A percentile compares a stretch with the other conserved stretches of the same genome.
Conservation (phyloP, 139 green algal species). For the Closterium sp. region DNA sequence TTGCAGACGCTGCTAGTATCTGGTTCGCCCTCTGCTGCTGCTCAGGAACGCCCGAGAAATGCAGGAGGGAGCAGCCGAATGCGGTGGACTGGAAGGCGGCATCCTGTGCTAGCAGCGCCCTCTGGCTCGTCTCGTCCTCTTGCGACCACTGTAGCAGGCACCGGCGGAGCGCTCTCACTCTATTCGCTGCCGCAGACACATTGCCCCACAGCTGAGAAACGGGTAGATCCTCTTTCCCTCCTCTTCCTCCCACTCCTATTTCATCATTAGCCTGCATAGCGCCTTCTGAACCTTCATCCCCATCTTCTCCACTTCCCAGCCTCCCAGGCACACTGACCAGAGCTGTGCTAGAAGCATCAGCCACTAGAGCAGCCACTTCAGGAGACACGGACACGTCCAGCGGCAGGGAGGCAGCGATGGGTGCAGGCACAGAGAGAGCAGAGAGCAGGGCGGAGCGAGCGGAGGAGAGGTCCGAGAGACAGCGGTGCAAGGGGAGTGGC, state of each 20-base stretch:
- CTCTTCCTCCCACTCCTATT: neutral
- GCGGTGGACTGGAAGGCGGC: neutral
- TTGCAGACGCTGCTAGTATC: neutral
- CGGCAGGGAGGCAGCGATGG: neutral
- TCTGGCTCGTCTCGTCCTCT: neutral
- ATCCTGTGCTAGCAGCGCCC: neutral
- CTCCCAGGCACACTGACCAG: neutral
- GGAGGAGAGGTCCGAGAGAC: neutral
- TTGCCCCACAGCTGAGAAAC: neutral
- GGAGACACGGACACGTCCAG: neutral
- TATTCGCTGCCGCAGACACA: neutral
- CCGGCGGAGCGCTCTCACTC: neutral
- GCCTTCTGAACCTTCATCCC: neutral
- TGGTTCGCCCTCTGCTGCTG: neutral
- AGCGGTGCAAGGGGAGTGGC: neutral
- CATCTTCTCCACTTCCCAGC: neutral
- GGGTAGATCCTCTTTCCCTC: too few relatives aligned
- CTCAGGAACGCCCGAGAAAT: neutral
- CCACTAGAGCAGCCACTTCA: neutral
- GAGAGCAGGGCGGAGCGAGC: neutral
- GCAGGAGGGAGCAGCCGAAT: neutral
- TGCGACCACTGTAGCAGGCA: neutral
- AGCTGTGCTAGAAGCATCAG: neutral
- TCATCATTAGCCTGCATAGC: neutral
- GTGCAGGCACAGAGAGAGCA: neutral